Evolutionary conservation across 2,329 filamentous ascomycete genomes (phyloP), one percentile per base, ranked within the genome.

Genomic region (Herpotrichia juniperi): DNA sequence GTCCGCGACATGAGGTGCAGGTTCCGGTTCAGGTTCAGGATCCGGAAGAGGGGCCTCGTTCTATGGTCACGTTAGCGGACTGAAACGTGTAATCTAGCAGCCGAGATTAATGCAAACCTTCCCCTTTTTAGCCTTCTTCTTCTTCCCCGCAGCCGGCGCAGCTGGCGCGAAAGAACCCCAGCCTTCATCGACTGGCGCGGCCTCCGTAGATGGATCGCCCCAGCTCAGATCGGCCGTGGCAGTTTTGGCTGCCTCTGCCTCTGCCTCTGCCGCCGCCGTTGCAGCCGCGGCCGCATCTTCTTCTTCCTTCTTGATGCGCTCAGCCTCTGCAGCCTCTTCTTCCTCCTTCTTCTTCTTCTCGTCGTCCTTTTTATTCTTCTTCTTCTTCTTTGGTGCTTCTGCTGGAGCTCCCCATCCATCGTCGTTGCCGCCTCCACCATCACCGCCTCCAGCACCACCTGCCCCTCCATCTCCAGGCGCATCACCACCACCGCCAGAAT

Each of bases 351-450:
- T 68, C 64, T 63, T 68, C 56, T 74, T 68, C 51, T 71, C 61
- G 37, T 67, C 75, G 52, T 77, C 74, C 68, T 50, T 66, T 57
- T 51, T 72, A 50, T 54, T 69, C 57, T 53, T 65, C 66, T 57
- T 71, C 63, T 51, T 68, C 62, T 55, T 74, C 67, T 51, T 63
- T 73, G 58, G 62, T 22, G 32, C 21, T n/a, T 67, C 58, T 71
- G 73, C 64, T 74, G 76, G 63, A 76, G 74, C 58, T 75, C 76
- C 56, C 75, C 75, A 51, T 71, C 72, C 63, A 59, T 61, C 69
- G 28, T 74, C 71, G 10, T 67, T 72, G 30, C 69, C 68, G 4
- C 59, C 66, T 54, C 61, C 37, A 49, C 26, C 47, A 16, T 30
- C 69, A 14, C 51, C 65, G 16, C 49, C 65, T 53, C 68, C 64